Evolutionary conservation across 2,329 filamentous ascomycete genomes (phyloP).

Genomic region (Cercospora canescens): DNA sequence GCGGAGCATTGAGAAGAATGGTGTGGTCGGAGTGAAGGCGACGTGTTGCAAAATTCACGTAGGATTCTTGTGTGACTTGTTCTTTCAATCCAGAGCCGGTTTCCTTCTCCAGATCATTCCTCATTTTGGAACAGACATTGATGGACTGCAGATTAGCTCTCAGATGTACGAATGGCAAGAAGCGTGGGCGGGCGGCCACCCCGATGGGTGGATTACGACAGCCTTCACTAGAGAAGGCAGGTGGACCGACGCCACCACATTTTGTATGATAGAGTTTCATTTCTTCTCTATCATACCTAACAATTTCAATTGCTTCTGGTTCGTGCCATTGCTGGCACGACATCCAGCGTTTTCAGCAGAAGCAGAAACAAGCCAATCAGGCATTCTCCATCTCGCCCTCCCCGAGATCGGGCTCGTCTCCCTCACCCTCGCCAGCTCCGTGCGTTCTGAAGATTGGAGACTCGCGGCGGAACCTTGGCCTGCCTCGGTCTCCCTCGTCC

Average conservation of each 20-base stretch:
- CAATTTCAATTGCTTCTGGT: background rate
- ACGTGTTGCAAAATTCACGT: background rate
- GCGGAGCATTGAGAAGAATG: background rate
- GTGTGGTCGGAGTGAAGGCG: background rate
- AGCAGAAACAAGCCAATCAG: background rate
- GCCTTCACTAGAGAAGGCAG: background rate
- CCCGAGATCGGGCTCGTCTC: background rate
- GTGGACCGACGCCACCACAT: background rate
- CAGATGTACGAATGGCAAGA: background rate
- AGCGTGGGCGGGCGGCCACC: background rate
- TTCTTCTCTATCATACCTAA: background rate
- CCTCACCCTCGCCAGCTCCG: conserved; percentile 8
- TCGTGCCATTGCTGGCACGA: background rate
- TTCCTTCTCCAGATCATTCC: background rate
- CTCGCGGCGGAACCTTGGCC: background rate
- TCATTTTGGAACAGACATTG: background rate
- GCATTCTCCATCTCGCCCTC: background rate
- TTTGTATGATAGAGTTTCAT: background rate
- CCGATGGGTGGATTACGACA: background rate
- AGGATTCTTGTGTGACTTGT: too few relatives aligned
- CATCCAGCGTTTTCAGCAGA: background rate
- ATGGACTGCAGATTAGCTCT: background rate
- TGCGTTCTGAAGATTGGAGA: conserved; percentile 7
- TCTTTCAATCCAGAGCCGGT: background rate
- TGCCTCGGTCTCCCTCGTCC: background rate